Evolutionary conservation across 495 filamentous ascomycete genomes (phyloP).

Genomic region (Amniculicola lignicola): DNA sequence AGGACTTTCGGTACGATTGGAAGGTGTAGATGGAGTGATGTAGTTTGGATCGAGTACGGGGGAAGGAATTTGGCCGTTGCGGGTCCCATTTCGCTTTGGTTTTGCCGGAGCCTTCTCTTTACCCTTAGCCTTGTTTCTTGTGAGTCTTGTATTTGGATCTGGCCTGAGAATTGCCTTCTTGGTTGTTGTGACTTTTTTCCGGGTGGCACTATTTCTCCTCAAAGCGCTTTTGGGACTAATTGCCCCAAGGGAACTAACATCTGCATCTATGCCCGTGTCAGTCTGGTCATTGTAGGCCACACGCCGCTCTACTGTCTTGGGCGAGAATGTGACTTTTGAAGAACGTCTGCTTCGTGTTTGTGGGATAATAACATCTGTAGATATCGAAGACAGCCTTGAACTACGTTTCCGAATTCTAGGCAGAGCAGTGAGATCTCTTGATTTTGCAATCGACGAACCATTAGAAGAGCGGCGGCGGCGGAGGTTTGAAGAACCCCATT

Average conservation of each 20-base stretch:
- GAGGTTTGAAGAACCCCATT: no score
- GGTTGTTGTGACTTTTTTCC: background rate
- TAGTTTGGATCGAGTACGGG: no score
- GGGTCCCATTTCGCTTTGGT: no score
- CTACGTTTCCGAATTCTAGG: background rate
- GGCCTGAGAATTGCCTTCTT: background rate
- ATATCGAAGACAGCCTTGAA: background rate
- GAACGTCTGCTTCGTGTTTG: background rate
- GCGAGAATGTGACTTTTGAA: slow-evolving; percentile 21
- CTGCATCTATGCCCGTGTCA: slow-evolving; percentile 6
- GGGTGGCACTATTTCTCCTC: background rate
- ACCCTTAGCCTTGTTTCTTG: background rate
- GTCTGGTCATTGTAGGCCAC: slow-evolving; percentile 18
- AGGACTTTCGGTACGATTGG: background rate
- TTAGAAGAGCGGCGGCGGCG: no score
- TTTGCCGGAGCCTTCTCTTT: background rate
- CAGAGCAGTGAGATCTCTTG: no score
- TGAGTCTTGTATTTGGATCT: background rate
- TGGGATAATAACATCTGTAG: no score
- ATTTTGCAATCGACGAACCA: no score
- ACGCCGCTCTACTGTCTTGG: slow-evolving; percentile 8
- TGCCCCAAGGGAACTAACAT: slow-evolving; percentile 7
- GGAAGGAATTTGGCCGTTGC: no score
- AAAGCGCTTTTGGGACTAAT: slow-evolving; percentile 15
- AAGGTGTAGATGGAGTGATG: background rate